Base-by-base conservation (phyloP, 2,329 filamentous ascomycete species). In the Gyromitra esculenta region DNA sequence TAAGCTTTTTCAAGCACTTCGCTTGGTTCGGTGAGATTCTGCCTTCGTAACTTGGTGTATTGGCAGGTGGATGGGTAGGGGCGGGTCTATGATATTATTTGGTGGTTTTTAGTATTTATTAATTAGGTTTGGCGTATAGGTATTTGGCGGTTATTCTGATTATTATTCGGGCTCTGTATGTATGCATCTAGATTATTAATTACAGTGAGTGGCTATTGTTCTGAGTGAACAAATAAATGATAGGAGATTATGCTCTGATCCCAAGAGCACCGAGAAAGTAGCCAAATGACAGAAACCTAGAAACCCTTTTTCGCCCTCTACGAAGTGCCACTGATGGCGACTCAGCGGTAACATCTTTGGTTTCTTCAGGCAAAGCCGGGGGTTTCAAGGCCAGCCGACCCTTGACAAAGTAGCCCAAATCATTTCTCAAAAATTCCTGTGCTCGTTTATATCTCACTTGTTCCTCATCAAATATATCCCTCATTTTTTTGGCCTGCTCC, bases 301-400 rank as follows among this genome's bases (percentile, higher is more conserved):
- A 5, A 25, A 6, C 18, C 4, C 48, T 35, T 21, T 4, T 13
- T 4, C 8, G 21, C 54, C n/a, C 31, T 15, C 2, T n/a, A 39
- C 21, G 78, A 86, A 84, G 73, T 80, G 80, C 25, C 82, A 15
- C 56, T 11, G 37, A 59, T 2, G 7, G 37, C n/a, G 8, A 15
- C 15, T 21, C 18, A 18, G 15, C 2, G 18, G 48, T 52, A 21
- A 18, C 48, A 0, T 48, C 21, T 5, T 0, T 18, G 13, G 11
- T 11, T 8, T 45, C 39, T 25, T 25, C 18, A 64, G 5, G 5
- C 4, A n/a, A 25, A 64, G 15, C 35, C 8, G 25, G 31, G 9
- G 31, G 45, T 2, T 52, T 8, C 3, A 21, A 25, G 52, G 54
- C 7, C 21, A 35, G 18, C 4, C 31, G 25, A 5, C 45, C n/a